These are phyloP conservation scores for Fraxinus ornus DNA, from an alignment of 305 asterid species.

Conservation along the genomic window DNA sequence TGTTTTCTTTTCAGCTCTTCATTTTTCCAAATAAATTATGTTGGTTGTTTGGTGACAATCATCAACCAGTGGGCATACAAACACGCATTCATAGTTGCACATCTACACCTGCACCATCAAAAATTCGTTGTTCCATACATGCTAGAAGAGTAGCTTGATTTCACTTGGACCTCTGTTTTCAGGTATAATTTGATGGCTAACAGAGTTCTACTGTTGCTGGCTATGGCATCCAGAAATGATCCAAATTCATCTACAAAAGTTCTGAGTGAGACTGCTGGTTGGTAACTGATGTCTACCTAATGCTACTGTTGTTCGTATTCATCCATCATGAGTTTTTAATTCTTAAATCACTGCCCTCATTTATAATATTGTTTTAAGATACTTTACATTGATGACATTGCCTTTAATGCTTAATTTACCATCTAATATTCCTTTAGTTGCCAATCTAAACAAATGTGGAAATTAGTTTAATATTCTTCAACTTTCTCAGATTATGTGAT, in stretches of 20 bases:
- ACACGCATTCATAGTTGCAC: constrained; percentile 20
- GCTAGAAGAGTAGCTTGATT: constrained; percentile 20
- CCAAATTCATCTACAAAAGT: constrained; percentile 66
- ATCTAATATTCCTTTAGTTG: constrained; percentile 1
- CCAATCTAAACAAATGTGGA: background rate
- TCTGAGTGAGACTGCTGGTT: constrained; percentile 85
- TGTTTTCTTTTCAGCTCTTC: constrained; percentile 11
- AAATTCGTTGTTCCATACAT: constrained; percentile 18
- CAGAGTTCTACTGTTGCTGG: constrained; percentile 88
- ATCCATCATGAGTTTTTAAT: background rate
- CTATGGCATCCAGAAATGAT: constrained; percentile 82
- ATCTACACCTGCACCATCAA: constrained; percentile 19
- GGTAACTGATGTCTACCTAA: constrained; percentile 27
- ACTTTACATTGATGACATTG: background rate
- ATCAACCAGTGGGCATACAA: constrained; percentile 5
- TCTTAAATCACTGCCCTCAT: background rate
- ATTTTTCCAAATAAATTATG: constrained; percentile 11
- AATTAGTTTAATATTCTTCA: constrained; percentile 7
- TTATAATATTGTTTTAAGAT: background rate
- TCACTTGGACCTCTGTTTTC: constrained; percentile 36
- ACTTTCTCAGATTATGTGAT: constrained; percentile 16
- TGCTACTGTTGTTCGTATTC: constrained; percentile 13
- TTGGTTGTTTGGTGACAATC: constrained; percentile 10
- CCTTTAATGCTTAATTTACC: background rate
- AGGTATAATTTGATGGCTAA: constrained; percentile 99